Evolutionary conservation across 441 rosid genomes (phyloP).

Genomic region (Jatropha multifida): DNA sequence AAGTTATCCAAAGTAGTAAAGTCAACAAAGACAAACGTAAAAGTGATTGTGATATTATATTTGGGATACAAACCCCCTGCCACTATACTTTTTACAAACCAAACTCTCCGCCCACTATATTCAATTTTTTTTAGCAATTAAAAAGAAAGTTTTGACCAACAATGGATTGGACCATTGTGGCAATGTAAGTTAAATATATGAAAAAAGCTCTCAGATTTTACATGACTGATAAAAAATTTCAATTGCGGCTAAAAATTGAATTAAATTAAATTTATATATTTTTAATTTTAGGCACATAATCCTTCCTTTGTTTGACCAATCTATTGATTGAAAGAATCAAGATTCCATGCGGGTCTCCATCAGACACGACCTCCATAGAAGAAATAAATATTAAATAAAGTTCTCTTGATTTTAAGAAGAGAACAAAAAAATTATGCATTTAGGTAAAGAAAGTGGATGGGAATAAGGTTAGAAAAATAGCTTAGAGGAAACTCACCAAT

Average conservation of each 20-base stretch:
- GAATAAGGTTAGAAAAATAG: no score
- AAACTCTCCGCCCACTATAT: background rate
- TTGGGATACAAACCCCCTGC: conserved; percentile 33
- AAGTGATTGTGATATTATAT: background rate
- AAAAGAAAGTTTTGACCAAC: no score
- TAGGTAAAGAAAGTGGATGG: background rate
- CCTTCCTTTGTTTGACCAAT: background rate
- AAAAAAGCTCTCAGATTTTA: no score
- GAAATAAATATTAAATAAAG: no score
- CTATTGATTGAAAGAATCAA: background rate
- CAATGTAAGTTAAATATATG: background rate
- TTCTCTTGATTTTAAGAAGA: no score
- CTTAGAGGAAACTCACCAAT: no score
- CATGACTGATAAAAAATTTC: no score
- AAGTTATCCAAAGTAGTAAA: background rate
- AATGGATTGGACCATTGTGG: background rate
- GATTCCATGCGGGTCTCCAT: background rate
- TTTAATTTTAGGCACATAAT: background rate
- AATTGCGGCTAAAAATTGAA: no score
- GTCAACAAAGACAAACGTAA: conserved; percentile 5
- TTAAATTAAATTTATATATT: no score
- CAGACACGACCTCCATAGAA: conserved; percentile 4
- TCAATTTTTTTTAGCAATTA: background rate
- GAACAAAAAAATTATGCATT: background rate
- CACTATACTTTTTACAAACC: background rate